Evolutionary conservation across 352 stramenopile genomes (phyloP).

Genomic region (Phytopythium boreale): DNA sequence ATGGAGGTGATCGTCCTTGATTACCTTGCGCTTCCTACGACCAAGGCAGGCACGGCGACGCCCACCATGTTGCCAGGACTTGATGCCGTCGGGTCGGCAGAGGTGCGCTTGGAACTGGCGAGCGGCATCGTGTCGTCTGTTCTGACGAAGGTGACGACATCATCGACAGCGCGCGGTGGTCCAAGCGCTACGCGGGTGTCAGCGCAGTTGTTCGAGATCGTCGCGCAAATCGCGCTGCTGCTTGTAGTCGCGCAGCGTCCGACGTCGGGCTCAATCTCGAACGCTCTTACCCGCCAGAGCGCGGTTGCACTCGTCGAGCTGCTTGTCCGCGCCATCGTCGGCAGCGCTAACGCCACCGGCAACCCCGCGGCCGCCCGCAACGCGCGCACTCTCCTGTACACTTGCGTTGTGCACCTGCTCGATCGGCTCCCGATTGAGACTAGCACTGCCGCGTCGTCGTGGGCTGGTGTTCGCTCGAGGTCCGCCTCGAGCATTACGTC

Average conservation of each 20-base stretch:
- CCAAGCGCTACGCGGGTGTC: slow-evolving; percentile 13
- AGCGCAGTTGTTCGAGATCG: slow-evolving; percentile 77
- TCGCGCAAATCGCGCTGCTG: slow-evolving; percentile 59
- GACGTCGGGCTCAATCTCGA: slow-evolving; percentile 11
- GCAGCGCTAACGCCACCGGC: slow-evolving; percentile 54
- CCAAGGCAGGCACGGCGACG: slow-evolving; percentile 18
- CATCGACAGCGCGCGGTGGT: slow-evolving; percentile 16
- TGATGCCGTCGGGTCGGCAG: slow-evolving; percentile 45
- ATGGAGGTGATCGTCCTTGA: slow-evolving; percentile 79
- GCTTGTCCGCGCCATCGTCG: slow-evolving; percentile 57
- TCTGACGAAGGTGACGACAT: slow-evolving; percentile 60
- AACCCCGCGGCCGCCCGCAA: slow-evolving; percentile 77
- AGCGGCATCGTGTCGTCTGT: slow-evolving; percentile 58
- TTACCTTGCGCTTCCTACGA: slow-evolving; percentile 43
- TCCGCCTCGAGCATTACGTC: slow-evolving; percentile 1
- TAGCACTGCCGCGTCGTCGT: not conserved
- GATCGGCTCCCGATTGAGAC: slow-evolving; percentile 15
- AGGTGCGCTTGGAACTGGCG: slow-evolving; percentile 62
- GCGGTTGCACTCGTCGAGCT: slow-evolving; percentile 52
- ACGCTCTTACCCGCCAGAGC: slow-evolving; percentile 32
- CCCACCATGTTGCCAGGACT: slow-evolving; percentile 62
- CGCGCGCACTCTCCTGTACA: slow-evolving; percentile 73
- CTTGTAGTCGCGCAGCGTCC: slow-evolving; percentile 42
- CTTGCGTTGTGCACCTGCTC: slow-evolving; percentile 70
- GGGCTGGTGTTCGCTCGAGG: not conserved